Base-by-base conservation (phyloP, 768 basidiomycete genomes). In the Trametes elegans region DNA sequence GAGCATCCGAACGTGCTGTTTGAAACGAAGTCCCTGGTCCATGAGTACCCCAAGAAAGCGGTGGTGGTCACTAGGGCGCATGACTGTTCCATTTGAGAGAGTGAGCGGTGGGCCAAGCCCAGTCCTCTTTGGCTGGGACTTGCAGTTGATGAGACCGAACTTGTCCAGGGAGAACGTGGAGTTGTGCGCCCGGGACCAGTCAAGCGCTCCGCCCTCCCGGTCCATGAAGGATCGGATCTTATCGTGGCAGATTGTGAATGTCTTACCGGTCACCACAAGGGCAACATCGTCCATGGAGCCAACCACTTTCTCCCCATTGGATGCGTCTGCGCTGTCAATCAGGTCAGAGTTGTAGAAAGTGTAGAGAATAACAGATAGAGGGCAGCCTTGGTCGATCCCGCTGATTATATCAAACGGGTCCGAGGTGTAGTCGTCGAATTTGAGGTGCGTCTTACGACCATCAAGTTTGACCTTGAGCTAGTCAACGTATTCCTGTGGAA, bases 371-470 rank as follows among this genome's bases (percentile, higher is more conserved):
- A 67, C 66, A 0, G 70, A 70, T 1, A 66, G 48, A 0, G 70
- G 71, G 54, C 70, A 65, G 0, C 74, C 74, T 54, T 74, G 71
- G 1, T 68, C 67, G 0, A 72, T 67, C 0, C 73, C 67, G 13
- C 66, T 66, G 3, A 24, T 26, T 0, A 70, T 62, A 1, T 32
- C 44, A 36, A 69, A 65, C 0, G 38, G 53, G 0, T 45, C 24
- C 0, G 69, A 67, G 0, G 16, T 39, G 50, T 48, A 66, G 32
- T 71, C 62, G 26, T 72, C 66, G n/a, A 72, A 69, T 0, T 24
- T 35, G 0, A 71, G 58, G 24, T 35, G 14, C 0, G 62, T 66
- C 35, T 18, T 23, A 3, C 63, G 58, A 1, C 61, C 62, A 3
- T 1, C 28, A 2, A 68, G 57, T 26, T 64, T 62, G 7, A 40